Conservation (phyloP, 2,329 filamentous ascomycete genomes). For the Penicillium fuscoglaucum region DNA sequence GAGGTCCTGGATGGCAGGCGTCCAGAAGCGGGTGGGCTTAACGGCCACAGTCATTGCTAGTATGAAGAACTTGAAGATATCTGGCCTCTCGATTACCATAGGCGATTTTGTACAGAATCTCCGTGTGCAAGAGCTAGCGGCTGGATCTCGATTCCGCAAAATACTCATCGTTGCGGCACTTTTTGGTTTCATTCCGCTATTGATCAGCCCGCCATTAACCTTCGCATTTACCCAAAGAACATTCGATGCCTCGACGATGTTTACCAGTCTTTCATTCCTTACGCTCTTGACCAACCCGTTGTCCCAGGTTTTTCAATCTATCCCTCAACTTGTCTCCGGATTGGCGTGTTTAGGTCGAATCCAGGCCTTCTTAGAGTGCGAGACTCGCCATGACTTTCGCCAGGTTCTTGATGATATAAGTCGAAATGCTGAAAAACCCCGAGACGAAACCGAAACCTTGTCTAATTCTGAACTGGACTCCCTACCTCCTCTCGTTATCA, state of each 20-base stretch:
- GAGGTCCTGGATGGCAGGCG: not conserved
- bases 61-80: not conserved
- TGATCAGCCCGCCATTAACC: not conserved
- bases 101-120: not conserved
- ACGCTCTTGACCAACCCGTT: not conserved
- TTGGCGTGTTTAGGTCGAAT: not conserved
- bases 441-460: fast-evolving
- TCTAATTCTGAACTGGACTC: no score
- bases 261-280: not conserved
- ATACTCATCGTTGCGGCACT: not conserved
- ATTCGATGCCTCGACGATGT: not conserved
- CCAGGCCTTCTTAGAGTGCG: not conserved
- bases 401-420: not conserved
- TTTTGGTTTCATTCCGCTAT: not conserved
- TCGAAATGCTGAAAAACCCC: not conserved
- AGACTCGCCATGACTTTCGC: not conserved
- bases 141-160: not conserved
- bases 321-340: not conserved
- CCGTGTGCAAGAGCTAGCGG: not conserved
- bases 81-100: not conserved
- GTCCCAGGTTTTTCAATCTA: not conserved
- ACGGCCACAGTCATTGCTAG: not conserved
- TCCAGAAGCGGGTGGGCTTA: not conserved
- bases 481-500: not conserved
- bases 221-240: not conserved